Conservation (phyloP, 495 filamentous ascomycete species). For the Stereocaulon alpinum region DNA sequence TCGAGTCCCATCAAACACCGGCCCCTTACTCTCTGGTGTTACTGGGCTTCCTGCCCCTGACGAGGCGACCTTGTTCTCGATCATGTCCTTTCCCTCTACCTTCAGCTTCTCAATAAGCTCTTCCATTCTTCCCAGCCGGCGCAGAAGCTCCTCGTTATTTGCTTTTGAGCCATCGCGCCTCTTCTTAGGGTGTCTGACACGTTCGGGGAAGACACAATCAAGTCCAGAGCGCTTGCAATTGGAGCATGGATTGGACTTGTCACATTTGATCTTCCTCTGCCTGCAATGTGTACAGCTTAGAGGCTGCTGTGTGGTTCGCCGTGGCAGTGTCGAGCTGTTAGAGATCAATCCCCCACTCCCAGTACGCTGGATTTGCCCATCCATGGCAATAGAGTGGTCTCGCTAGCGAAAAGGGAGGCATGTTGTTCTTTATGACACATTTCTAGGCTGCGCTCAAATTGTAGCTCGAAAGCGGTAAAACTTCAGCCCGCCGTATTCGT, state of each 20-base stretch:
- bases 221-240: conserved; percentile 55
- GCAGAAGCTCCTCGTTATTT: conserved; percentile 36
- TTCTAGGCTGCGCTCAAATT: conserved; percentile 1
- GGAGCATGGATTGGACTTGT: conserved; percentile 56
- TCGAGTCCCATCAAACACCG: neutral
- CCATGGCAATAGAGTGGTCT: neutral
- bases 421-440: neutral
- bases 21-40: conserved; percentile 1
- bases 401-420: neutral
- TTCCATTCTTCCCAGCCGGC: conserved; percentile 43
- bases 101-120: conserved; percentile 45
- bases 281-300: conserved; percentile 50
- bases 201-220: conserved; percentile 42
- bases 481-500: neutral
- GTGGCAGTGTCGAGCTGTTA: neutral
- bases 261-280: conserved; percentile 55
- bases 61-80: neutral
- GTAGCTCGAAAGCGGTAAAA: conserved; percentile 1
- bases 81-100: conserved; percentile 33
- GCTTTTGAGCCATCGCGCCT: conserved; percentile 23
- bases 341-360: neutral
- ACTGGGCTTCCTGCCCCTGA: neutral
- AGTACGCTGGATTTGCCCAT: neutral
- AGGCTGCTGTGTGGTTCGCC: conserved; percentile 20
- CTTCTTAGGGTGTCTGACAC: conserved; percentile 17